Percentiles rank a stretch among this genome's conserved stretches.
These are phyloP conservation scores for Rosa lucieae DNA, from an alignment of 306 rosid genomes.

Conservation along the genomic window DNA sequence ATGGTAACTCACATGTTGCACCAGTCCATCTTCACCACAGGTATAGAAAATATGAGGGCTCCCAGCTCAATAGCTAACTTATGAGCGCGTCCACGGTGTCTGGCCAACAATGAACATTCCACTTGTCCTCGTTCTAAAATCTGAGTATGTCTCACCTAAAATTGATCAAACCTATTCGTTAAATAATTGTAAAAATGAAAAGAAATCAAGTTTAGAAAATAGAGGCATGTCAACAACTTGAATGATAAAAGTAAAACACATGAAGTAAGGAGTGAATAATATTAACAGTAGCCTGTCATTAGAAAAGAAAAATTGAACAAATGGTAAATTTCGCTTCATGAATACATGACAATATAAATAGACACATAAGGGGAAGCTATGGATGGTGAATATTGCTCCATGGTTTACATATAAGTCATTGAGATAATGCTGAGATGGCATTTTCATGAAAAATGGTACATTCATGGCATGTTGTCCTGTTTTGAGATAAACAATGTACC, in stretches of 20 bases:
- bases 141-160: conserved; percentile 82
- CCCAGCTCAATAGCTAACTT: conserved; percentile 92
- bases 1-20: conserved; percentile 79
- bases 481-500: conserved; percentile 35
- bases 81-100: conserved; percentile 81
- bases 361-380: neutral
- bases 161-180: conserved; percentile 23
- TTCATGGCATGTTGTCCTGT: neutral
- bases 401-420: neutral
- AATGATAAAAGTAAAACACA: neutral
- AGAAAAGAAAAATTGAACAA: neutral
- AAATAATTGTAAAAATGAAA: conserved; percentile 2
- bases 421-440: neutral
- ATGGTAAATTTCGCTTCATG: neutral
- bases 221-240: neutral
- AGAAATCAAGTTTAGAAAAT: neutral
- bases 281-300: neutral
- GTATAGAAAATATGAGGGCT: conserved; percentile 87
- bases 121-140: conserved; percentile 57
- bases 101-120: conserved; percentile 51
- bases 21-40: conserved; percentile 96
- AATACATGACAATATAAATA: neutral
- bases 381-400: neutral
- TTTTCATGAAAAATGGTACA: neutral
- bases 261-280: neutral